Evolutionary conservation across 1,284 basidiomycete species (phyloP).

Genomic region (Ceratobasidium sp.): DNA sequence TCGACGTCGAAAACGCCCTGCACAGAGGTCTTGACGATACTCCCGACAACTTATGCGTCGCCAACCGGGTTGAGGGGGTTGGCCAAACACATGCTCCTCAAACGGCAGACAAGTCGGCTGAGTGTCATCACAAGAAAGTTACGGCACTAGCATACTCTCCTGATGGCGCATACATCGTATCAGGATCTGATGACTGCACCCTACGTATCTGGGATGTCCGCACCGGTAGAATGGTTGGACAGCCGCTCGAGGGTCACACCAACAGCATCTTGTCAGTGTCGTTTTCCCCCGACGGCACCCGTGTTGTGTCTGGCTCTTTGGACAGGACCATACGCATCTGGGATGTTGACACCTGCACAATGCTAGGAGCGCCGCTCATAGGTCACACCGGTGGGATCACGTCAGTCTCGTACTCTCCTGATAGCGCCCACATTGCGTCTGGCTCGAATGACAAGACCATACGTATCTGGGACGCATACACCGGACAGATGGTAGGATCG

Average conservation of each 20-base stretch:
- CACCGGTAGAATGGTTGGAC: not conserved
- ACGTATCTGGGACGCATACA: conserved; percentile 7
- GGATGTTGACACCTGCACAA: too few species aligned
- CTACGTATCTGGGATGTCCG: not conserved
- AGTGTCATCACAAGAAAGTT: too few species aligned
- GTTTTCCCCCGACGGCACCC: not conserved
- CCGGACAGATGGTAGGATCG: not conserved
- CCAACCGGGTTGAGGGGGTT: not conserved
- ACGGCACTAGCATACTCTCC: too few species aligned
- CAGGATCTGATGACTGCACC: not conserved
- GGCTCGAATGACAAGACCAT: conserved; percentile 5
- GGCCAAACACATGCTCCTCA: not conserved
- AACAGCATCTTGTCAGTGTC: not conserved
- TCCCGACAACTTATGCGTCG: not conserved
- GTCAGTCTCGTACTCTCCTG: not conserved
- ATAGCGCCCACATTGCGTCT: not conserved
- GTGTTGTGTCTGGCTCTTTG: not conserved
- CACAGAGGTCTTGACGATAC: not conserved
- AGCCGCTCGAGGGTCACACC: not conserved
- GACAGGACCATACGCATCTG: too few species aligned
- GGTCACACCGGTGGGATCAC: too few species aligned
- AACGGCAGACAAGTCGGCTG: too few species aligned
- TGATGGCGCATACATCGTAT: not conserved
- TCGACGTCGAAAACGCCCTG: too few species aligned
- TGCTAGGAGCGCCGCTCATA: too few species aligned